phyloP scores from a whole-genome alignment of 169 alveolate species.

The Plasmodium inui region DNA sequence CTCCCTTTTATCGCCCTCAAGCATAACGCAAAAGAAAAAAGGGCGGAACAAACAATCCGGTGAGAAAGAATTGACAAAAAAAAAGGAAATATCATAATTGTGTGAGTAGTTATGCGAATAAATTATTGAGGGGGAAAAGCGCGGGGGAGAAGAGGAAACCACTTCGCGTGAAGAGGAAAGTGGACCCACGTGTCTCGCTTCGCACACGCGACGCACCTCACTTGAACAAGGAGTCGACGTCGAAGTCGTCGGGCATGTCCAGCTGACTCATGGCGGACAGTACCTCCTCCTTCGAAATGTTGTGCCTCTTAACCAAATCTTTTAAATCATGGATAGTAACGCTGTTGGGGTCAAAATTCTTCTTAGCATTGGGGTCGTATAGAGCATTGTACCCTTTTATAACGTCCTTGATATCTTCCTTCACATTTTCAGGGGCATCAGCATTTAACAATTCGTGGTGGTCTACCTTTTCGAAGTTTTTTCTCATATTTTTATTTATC shows the following conservation, averaged over 20 bases:
- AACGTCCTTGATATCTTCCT: conserved; percentile 38
- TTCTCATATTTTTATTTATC: conserved; percentile 55
- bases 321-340: conserved; percentile 63
- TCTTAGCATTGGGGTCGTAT: conserved; percentile 10
- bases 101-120: background rate
- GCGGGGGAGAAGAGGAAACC: background rate
- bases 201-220: background rate
- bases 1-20: background rate
- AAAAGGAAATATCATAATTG: background rate
- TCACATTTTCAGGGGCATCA: background rate
- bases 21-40: background rate
- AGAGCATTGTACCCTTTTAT: conserved; percentile 38
- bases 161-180: background rate
- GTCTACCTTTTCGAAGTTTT: conserved; percentile 18
- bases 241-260: conserved; percentile 58
- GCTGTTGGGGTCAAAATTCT: conserved; percentile 52
- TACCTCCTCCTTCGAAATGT: conserved; percentile 59
- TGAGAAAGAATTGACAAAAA: background rate
- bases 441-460: conserved; percentile 8
- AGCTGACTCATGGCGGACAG: conserved; percentile 66
- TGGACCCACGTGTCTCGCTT: background rate
- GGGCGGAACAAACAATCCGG: background rate
- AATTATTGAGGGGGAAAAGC: background rate
- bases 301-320: conserved; percentile 69
- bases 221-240: conserved; percentile 43